phyloP scores from a whole-genome alignment of 176 grass and related monocot species.

The Aegilops bicornis region DNA sequence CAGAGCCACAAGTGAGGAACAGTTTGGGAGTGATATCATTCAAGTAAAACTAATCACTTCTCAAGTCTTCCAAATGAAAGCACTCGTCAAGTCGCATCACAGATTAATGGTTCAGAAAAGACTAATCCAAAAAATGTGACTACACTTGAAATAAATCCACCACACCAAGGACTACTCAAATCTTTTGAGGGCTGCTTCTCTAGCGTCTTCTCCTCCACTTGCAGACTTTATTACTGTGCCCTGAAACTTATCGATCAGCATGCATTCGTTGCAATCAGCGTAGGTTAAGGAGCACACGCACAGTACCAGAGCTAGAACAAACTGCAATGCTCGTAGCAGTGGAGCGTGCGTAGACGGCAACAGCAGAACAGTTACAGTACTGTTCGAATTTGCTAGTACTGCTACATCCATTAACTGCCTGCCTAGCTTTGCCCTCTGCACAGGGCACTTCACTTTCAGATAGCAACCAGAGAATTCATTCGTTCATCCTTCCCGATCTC shows the following conservation, averaged over 20 bases:
- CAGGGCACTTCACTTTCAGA: conserved; percentile 22
- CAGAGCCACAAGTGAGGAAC: no score
- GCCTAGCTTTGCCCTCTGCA: background rate
- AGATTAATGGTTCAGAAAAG: no score
- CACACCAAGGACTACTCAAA: no score
- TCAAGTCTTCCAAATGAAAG: no score
- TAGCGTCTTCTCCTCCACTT: background rate
- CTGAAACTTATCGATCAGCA: background rate
- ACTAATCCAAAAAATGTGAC: no score
- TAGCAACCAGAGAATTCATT: background rate
- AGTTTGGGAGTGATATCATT: no score
- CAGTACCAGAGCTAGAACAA: background rate
- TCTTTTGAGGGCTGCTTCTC: no score
- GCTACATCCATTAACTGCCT: background rate
- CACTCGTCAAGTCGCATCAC: no score
- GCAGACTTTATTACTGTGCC: background rate
- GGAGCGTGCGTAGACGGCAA: background rate
- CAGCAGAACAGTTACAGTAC: background rate
- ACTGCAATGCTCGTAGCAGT: background rate
- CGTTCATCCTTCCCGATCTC: no score
- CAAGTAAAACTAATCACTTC: no score
- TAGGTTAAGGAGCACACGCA: background rate
- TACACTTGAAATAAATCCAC: no score
- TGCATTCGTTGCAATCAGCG: background rate
- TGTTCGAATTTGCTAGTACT: background rate